These are phyloP conservation scores for Scorias spongiosa DNA, from an alignment of 2,329 filamentous ascomycete species.

Conservation along the genomic window DNA sequence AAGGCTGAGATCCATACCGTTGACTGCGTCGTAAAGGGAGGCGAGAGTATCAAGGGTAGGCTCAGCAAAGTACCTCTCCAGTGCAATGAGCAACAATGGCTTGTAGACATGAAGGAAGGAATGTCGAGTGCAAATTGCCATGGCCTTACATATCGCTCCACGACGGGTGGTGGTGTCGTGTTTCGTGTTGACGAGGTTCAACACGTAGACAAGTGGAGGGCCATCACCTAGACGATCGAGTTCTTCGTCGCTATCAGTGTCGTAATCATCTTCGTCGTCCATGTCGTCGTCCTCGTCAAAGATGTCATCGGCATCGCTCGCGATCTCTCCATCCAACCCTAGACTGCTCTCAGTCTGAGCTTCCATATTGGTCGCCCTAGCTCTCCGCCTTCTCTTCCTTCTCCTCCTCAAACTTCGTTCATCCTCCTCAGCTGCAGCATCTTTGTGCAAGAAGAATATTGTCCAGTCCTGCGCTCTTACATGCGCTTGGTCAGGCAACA, in stretches of 20 bases:
- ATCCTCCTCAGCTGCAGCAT: constrained; percentile 71
- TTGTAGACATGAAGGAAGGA: constrained; percentile 99
- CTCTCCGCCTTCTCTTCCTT: constrained; percentile 30
- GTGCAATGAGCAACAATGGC: constrained; percentile 73
- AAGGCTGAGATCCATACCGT: constrained; percentile 88
- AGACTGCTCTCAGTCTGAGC: constrained; percentile 20
- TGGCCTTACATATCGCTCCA: constrained; percentile 90
- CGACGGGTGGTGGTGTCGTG: constrained; percentile 84
- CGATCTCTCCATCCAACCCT: constrained; percentile 25
- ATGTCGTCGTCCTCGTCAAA: constrained; percentile 38
- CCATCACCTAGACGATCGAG: constrained; percentile 47
- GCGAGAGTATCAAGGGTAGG: constrained; percentile 78
- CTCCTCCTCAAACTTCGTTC: constrained; percentile 19
- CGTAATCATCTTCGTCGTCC: constrained; percentile 25
- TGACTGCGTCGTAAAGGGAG: constrained; percentile 80
- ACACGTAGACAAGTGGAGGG: constrained; percentile 85
- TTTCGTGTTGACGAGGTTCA: constrained; percentile 96
- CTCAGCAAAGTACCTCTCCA: constrained; percentile 94
- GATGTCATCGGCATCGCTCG: constrained; percentile 25
- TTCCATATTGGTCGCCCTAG: constrained; percentile 21
- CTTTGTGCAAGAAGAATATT: constrained; percentile 96
- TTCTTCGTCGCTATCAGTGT: constrained; percentile 32
- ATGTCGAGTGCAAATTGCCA: constrained; percentile 97
- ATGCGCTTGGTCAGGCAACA: constrained; percentile 95
- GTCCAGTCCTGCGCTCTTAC: constrained; percentile 95